A percentile compares a stretch with the other conserved stretches of the same genome.
These are phyloP conservation scores for Phialemoniopsis sp. DNA, from an alignment of 2,329 filamentous ascomycete species.

Conservation along the genomic window DNA sequence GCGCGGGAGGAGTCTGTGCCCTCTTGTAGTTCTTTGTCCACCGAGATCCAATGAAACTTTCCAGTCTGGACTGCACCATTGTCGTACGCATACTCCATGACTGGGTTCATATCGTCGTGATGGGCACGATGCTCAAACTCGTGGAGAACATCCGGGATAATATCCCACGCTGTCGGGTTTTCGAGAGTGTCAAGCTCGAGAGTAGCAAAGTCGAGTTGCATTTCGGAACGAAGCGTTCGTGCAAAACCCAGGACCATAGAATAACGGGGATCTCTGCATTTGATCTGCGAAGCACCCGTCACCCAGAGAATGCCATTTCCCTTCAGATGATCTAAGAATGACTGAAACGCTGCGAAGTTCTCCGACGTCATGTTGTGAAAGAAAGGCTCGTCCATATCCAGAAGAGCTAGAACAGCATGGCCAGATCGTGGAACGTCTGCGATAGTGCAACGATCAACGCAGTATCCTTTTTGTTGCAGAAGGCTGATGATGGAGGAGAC, in stretches of 20 bases:
- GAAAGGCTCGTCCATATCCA: no score
- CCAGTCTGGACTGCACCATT: not conserved
- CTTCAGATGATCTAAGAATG: no score
- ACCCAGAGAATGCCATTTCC: conserved; percentile 21
- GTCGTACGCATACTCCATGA: conserved; percentile 2
- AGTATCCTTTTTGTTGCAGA: conserved; percentile 1
- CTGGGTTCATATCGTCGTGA: not conserved
- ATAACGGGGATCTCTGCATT: conserved; percentile 18
- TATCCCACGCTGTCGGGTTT: conserved; percentile 1
- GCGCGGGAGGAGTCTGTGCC: not conserved
- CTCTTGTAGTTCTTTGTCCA: not conserved
- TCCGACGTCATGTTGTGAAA: no score
- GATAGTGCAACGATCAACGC: no score
- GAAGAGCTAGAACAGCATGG: no score
- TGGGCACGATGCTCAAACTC: not conserved
- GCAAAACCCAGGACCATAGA: conserved; percentile 20
- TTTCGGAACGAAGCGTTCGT: conserved; percentile 22
- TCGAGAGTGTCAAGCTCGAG: conserved; percentile 20
- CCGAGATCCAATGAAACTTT: not conserved
- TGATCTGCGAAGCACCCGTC: conserved; percentile 18
- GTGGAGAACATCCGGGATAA: conserved; percentile 26
- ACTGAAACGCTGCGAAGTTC: no score
- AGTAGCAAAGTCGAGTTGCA: conserved; percentile 19
- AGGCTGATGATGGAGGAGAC: not conserved
- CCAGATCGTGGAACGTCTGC: no score